phyloP scores from a whole-genome alignment of 2,329 filamentous ascomycete genomes.

The Sarocladium strictum region DNA sequence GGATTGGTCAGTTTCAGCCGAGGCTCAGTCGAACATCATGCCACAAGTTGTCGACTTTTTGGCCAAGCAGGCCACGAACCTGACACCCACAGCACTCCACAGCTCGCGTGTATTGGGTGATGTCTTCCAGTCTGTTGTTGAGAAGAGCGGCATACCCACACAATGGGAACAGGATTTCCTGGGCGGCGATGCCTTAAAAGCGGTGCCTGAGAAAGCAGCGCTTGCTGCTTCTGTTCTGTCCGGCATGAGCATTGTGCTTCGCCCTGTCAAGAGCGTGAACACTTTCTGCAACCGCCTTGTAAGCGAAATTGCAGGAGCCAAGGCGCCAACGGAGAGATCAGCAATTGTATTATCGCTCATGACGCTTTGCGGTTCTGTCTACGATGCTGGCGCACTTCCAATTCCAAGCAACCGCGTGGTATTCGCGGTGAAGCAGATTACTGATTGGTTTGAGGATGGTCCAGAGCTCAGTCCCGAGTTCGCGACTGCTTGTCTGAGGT shows the following conservation, averaged over 20 bases:
- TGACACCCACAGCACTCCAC: constrained; percentile 43
- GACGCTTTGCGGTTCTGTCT: constrained; percentile 46
- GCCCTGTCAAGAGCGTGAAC: constrained; percentile 40
- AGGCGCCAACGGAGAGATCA: constrained; percentile 36
- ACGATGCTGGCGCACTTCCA: constrained; percentile 45
- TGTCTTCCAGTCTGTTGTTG: constrained; percentile 40
- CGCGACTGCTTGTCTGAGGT: constrained; percentile 8
- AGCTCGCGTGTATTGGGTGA: constrained; percentile 45
- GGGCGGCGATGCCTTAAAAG: constrained; percentile 40
- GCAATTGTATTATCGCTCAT: constrained; percentile 46
- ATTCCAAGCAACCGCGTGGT: constrained; percentile 65
- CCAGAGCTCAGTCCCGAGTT: constrained; percentile 37
- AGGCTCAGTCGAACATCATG: constrained; percentile 28
- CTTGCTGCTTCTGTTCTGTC: constrained; percentile 43
- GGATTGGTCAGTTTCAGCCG: constrained; percentile 31
- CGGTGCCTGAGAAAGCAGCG: constrained; percentile 39
- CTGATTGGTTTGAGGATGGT: constrained; percentile 59
- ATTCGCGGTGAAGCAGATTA: constrained; percentile 75
- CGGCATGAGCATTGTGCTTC: constrained; percentile 45
- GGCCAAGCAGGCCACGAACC: constrained; percentile 33
- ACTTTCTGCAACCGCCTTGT: constrained; percentile 55
- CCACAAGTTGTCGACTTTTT: constrained; percentile 39
- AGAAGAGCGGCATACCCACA: constrained; percentile 39
- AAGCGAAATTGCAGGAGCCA: constrained; percentile 51
- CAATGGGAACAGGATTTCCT: constrained; percentile 42